Evolutionary conservation across 2,329 filamentous ascomycete genomes (phyloP), one percentile per base, ranked within the genome.

Genomic region (Ustulina deusta): DNA sequence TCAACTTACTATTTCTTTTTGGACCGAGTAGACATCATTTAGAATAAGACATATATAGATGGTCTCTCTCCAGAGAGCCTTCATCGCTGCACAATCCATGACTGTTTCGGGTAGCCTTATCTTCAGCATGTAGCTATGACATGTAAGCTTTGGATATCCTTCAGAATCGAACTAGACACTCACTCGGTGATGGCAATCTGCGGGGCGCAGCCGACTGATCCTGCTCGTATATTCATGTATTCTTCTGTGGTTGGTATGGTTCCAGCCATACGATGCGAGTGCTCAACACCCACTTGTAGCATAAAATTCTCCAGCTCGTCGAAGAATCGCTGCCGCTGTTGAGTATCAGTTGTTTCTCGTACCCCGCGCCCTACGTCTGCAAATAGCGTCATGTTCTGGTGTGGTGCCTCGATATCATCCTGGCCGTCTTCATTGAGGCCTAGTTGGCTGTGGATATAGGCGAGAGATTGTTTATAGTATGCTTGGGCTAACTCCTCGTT

Each of bases 391-490:
- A 76, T 74, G 67, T 76, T 76, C 42, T 70, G 69, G 27, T 73
- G 64, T 22, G 74, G 70, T 10, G 62, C 56, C 32, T 69, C 29
- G n/a, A 69, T 65, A 20, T 63, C 57, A 20, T 36, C 55, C 11
- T 44, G 49, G 6, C 56, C 66, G 9, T 64, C 25, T 1, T 55
- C 59, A n/a, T 69, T 65, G n/a, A 78, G 72, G 6, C 70, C 74
- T 0, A 79, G 72, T 36, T 73, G 68, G 54, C 72, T 72, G 51
- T 73, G 73, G 61, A 78, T 73, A 56, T 76, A 78, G 25, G 52
- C 63, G 10, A 79, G 74, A 2, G 77, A 78, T 52, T 76, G 72
- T 52, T 64, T 64, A 29, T 78, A 76, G 66, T 78, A 79, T 29
- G 69, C 65, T 42, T 74, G 74, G 4, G 76, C 76, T 20, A 73